Base-by-base conservation (phyloP, 495 filamentous ascomycete genomes). In the Penicillium coffeae region DNA sequence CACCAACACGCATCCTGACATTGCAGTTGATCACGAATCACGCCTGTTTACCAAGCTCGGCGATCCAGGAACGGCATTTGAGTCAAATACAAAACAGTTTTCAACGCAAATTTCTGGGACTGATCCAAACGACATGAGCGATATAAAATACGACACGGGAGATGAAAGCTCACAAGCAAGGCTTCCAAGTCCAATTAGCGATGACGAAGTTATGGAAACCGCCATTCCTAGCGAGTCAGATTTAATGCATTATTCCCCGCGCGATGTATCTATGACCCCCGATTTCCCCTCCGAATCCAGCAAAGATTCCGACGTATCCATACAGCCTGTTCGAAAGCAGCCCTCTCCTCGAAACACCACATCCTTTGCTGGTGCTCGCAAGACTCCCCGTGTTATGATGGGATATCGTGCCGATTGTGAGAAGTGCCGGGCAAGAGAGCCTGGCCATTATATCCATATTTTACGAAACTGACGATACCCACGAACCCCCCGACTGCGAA, bases 381-480 rank as follows among this genome's bases (percentile, higher is more conserved):
- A 81, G 71, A 90, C 83, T 66, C 77, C 77, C 53, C 76, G 78
- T 21, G 82, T 94, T 57, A 84, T 81, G 51, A 90, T 95, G 83
- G 90, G 90, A 15, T 93, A 86, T 67, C 75, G 89, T 34, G 81
- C 84, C 10, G 88, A 92, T 64, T 95, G 90, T 66, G 88, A 90
- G 45, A 92, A 92, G 68, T 95, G 90, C 64, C 78, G 76, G 42
- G 73, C 74, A 55, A 85, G 82, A 64, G 84, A 92, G 21, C 89
- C 89, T 0, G 89, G 90, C 0, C 90, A 95, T 64, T 92, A 90
- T 56, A 90, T 85, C 56, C 90, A 95, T 66, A 90, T 92, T 38
- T 79, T 88, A 32, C 58, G 62, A 12, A 9, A 12, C 25, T 30
- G 10, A 30, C 10, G 25, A 30, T 30, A 30, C 25, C 25, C 35